phyloP scores from a whole-genome alignment of 2,329 filamentous ascomycete genomes.

The Rhynchosporium graminicola region DNA sequence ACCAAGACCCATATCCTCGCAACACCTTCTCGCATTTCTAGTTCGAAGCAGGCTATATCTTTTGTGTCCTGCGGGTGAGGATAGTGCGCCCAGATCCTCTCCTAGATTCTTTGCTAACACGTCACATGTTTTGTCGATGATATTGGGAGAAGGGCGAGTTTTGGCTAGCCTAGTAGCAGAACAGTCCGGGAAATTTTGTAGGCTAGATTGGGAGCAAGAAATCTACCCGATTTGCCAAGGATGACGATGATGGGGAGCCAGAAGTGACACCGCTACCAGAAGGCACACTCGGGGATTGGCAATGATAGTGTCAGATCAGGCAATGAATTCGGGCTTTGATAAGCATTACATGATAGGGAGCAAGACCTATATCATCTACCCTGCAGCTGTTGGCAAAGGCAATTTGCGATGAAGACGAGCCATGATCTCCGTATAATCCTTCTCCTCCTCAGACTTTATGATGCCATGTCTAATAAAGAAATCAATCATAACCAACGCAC shows the following conservation, averaged over 20 bases:
- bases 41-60: constrained; percentile 1
- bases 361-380: not conserved
- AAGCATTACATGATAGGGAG: not conserved
- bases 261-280: not conserved
- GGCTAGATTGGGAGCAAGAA: constrained; percentile 99
- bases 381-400: constrained; percentile 22
- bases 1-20: too few species aligned
- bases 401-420: constrained; percentile 46
- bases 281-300: not conserved
- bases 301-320: not conserved
- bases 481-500: constrained; percentile 74
- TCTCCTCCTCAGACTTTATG: constrained; percentile 71
- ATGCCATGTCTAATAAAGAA: constrained; percentile 79
- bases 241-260: not conserved
- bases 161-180: constrained; percentile 95
- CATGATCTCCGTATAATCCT: constrained; percentile 69
- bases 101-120: not conserved
- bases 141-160: constrained; percentile 94
- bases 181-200: constrained; percentile 74
- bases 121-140: constrained; percentile 52
- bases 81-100: not conserved
- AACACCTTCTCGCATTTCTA: not conserved
- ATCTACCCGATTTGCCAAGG: constrained; percentile 62
- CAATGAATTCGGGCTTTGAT: not conserved
- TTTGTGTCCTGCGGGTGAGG: not conserved